Percentiles rank a stretch among this genome's conserved stretches.
Conservation (phyloP, 352 stramenopile genomes). For the Globisporangium alternatum region DNA sequence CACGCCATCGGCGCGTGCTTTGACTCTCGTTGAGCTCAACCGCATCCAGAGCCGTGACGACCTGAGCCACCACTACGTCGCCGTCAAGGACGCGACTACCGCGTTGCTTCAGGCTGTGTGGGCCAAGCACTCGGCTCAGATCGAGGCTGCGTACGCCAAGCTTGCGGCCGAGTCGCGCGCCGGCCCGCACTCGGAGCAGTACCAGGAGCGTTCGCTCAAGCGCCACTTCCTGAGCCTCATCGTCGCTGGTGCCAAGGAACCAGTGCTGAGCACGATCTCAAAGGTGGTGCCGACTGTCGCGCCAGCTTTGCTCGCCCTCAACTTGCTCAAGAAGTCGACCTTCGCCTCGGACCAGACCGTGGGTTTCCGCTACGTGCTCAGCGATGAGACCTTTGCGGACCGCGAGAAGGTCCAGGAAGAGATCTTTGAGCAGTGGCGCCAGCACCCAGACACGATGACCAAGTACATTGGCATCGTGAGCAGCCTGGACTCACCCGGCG, state of each 20-base stretch:
- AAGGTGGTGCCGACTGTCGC: conserved; percentile 41
- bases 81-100: conserved; percentile 59
- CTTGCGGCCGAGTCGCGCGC: conserved; percentile 36
- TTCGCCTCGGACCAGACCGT: conserved; percentile 66
- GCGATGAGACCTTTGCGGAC: conserved; percentile 56
- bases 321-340: conserved; percentile 61
- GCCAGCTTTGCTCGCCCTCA: conserved; percentile 43
- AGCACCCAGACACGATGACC: conserved; percentile 70
- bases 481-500: conserved; percentile 59
- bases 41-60: conserved; percentile 63
- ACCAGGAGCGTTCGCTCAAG: conserved; percentile 69
- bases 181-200: conserved; percentile 66
- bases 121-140: conserved; percentile 56
- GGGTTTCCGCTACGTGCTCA: conserved; percentile 61
- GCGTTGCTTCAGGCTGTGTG: conserved; percentile 68
- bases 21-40: conserved; percentile 56
- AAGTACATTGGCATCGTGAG: conserved; percentile 80
- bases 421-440: conserved; percentile 67
- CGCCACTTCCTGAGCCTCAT: conserved; percentile 64
- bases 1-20: conserved; percentile 47
- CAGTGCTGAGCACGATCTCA: conserved; percentile 42
- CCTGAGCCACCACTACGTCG: conserved; percentile 65
- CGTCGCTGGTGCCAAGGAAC: conserved; percentile 44
- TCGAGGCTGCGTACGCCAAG: conserved; percentile 59
- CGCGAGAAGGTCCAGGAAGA: conserved; percentile 62